Evolutionary conservation across 2,329 filamentous ascomycete genomes (phyloP), one percentile per base, ranked within the genome.

Genomic region (Sarocladiaceae sp.): DNA sequence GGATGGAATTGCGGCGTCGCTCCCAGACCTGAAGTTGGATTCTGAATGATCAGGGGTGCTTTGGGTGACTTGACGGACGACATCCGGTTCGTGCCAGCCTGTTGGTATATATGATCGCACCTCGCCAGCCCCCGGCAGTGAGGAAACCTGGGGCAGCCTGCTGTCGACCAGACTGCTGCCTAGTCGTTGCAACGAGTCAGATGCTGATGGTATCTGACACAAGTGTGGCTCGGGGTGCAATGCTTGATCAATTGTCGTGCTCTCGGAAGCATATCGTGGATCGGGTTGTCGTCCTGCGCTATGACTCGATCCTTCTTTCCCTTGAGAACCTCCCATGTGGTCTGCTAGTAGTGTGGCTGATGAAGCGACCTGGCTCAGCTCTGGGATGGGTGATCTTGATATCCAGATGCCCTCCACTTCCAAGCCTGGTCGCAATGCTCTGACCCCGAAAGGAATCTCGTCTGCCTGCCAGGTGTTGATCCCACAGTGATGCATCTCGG

Each of bases 361-460:
- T 5, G 58, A 55, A 24, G 50, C 45, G 6, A 45, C 29, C 10
- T 54, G 54, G 26, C 53, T 58, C 31, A 42, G 40, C 4, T 51
- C 53, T 2, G 70, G 67, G 10, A 68, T 69, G 9, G 66, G 63
- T 34, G 72, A 69, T 43, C 69, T 67, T 19, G 80, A 82, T 41
- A 85, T 79, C 82, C 85, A 88, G 42, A 96, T 89, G 3, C 88
- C 90, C 51, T 95, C 87, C 6, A 95, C 78, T 58, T 91, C 78
- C 33, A 94, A 72, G 5, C 89, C 89, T 53, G 78, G 85, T 60
- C 95, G 83, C 37, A 96, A 78, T 6, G 90, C 90, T 53, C 85
- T 81, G 44, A 93, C 79, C 16, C 91, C 90, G 56, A 96, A 96
- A 0, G 88, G 89, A 27, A 94, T 78, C 9, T 87, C 82, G 42